Percentiles rank a stretch among this genome's conserved stretches.
These are phyloP conservation scores for Bimuria novae-zelandiae DNA, from an alignment of 2,329 filamentous ascomycete species.

Conservation along the genomic window DNA sequence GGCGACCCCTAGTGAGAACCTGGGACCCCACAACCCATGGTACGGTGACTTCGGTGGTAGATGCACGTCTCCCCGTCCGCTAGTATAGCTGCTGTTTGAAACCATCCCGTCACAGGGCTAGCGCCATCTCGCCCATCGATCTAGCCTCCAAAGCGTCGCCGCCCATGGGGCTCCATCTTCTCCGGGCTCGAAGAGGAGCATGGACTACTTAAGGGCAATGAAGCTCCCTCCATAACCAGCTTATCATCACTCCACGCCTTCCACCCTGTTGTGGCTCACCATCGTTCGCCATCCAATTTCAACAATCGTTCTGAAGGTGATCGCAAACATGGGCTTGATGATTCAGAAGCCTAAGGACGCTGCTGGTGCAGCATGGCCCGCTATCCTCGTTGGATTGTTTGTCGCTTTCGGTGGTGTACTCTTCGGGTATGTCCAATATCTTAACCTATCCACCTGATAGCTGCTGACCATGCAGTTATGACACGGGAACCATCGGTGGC, in stretches of 20 bases:
- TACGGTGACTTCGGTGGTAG: neutral
- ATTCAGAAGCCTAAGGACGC: conserved; percentile 74
- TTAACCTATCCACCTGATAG: neutral
- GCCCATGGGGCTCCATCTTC: conserved; percentile 4
- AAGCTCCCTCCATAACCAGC: neutral
- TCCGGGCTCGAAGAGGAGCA: neutral
- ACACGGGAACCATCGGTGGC: conserved; percentile 54
- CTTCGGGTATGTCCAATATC: conserved; percentile 39
- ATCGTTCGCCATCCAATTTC: conserved; percentile 16
- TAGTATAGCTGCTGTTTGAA: conserved; percentile 4
- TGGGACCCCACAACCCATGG: neutral
- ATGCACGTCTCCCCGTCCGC: conserved; percentile 8
- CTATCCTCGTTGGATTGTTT: conserved; percentile 49
- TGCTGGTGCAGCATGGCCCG: conserved; percentile 57
- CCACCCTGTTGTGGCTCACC: conserved; percentile 8
- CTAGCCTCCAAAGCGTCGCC: neutral
- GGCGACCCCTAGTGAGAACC: neutral
- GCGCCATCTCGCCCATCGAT: neutral
- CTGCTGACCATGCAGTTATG: conserved; percentile 35
- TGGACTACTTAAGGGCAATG: conserved; percentile 14
- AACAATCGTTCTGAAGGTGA: conserved; percentile 13
- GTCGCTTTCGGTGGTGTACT: conserved; percentile 54
- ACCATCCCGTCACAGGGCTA: neutral
- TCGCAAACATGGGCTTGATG: conserved; percentile 39
- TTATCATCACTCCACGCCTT: conserved; percentile 2